Evolutionary conservation across 441 rosid species (phyloP).

Genomic region (Hura crepitans): DNA sequence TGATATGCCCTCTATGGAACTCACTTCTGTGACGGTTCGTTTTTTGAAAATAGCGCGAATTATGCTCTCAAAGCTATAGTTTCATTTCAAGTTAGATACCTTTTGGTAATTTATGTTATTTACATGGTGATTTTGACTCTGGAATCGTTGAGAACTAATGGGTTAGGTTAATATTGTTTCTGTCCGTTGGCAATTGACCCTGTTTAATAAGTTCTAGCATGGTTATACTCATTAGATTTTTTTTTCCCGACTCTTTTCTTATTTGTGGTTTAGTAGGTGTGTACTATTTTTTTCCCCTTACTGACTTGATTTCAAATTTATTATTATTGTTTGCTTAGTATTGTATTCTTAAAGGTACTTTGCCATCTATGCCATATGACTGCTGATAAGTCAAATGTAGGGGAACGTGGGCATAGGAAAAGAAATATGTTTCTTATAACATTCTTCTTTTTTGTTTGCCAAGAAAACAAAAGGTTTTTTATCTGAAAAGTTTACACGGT

Average conservation of each 20-base stretch:
- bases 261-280: too few species aligned
- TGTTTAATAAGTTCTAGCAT: background rate
- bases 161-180: too few species aligned
- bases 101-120: too few species aligned
- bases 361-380: background rate
- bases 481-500: background rate
- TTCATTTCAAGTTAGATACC: too few species aligned
- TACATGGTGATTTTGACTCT: too few species aligned
- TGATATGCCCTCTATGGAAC: conserved; percentile 33
- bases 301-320: too few species aligned
- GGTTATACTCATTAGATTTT: too few species aligned
- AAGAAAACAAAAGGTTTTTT: background rate
- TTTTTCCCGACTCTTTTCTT: too few species aligned
- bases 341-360: background rate
- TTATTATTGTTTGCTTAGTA: background rate
- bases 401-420: background rate
- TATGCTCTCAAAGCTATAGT: too few species aligned
- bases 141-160: too few species aligned
- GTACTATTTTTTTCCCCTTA: too few species aligned
- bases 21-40: conserved; percentile 44
- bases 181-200: background rate
- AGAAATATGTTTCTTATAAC: background rate
- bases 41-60: too few species aligned
- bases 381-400: background rate
- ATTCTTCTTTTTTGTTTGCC: background rate